Evolutionary conservation across 2,329 filamentous ascomycete species (phyloP), one percentile per base, ranked within the genome.

Genomic region (Ascochyta rabiei): DNA sequence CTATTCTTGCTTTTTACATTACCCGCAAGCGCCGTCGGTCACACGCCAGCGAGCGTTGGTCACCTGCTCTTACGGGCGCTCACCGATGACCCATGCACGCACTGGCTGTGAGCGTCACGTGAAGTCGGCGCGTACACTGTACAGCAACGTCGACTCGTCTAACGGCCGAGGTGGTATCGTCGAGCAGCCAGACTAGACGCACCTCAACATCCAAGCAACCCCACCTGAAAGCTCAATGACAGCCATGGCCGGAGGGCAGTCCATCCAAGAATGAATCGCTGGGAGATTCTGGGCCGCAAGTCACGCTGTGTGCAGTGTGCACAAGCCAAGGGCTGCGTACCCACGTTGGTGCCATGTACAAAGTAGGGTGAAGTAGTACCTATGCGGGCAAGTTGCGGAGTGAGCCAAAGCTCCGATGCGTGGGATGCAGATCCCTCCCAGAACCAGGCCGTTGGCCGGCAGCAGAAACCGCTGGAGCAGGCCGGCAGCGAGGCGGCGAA

Each of bases 351-450:
- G n/a, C n/a, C n/a, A n/a, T n/a, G 43, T 30, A 35, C 50, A 38
- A 35, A 41, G 43, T 35, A 38, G 47, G 44, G 24, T 48, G 38
- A 33, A 53, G 44, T 44, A 54, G 38, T 45, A 54, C 51, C 39
- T 35, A 54, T 30, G 51, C 34, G 51, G 51, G 51, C 45, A 54
- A 54, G 51, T 35, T 48, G 51, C 45, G 39, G 51, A 54, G 51
- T 34, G 39, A 43, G 51, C 28, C 28, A 48, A 48, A 48, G 45
- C 51, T 54, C 50, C 51, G 52, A 37, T 16, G 35, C 7, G 23
- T 41, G 35, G 46, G 51, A 44, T 28, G 52, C 52, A 45, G 52
- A 55, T 55, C 52, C 30, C 21, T 40, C 31, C 52, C 46, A 42
- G 24, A 49, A 41, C 26, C n/a, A 46, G 52, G 21, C 18, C 23